Evolutionary conservation across 768 basidiomycete genomes (phyloP), one percentile per base, ranked within the genome.

Genomic region (Tubosaeta brunneosetosa): DNA sequence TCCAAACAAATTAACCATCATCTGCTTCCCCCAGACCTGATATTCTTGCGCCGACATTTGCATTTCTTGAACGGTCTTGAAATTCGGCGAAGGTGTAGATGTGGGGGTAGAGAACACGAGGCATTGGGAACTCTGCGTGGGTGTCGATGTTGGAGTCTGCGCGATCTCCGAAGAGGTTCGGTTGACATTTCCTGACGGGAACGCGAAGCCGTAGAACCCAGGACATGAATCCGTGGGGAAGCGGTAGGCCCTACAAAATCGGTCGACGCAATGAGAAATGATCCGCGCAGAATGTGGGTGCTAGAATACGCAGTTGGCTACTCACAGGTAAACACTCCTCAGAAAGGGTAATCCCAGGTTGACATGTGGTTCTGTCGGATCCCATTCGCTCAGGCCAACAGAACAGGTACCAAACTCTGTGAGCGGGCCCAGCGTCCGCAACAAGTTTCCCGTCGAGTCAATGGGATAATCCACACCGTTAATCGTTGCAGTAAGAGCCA

Each of bases 401-500:
- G 58, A 29, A 51, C 60, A 60, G 16, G 52, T 54, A 22, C 55
- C 60, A 50, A 41, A 31, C 4, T n/a, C 7, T 5, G 55, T 16
- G 7, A 53, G 33, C 5, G 55, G 49, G 31, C 54, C 47, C 3
- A 8, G 3, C 4, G 49, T 40, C 14, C 61, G 58, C 38, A 64
- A 42, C 14, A 56, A 54, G 25, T 42, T 66, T 44, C 57, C 52
- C 16, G 51, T 10, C 7, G 64, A 66, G 29, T 61, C 58, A 0
- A 67, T 57, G 13, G 45, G 58, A 55, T 65, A 65, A 44, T 65
- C 63, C 6, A 67, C 56, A 2, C 56, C 64, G 34, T 64, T 68
- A 45, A 68, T 61, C 0, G 53, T 61, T 7, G 57, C 49, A 6
- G 57, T 61, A 9, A 68, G 51, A 4, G 57, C 59, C 3, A 65